These are phyloP conservation scores for Pythium rhizo-oryzae DNA, from an alignment of 352 stramenopile genomes.

Conservation along the genomic window DNA sequence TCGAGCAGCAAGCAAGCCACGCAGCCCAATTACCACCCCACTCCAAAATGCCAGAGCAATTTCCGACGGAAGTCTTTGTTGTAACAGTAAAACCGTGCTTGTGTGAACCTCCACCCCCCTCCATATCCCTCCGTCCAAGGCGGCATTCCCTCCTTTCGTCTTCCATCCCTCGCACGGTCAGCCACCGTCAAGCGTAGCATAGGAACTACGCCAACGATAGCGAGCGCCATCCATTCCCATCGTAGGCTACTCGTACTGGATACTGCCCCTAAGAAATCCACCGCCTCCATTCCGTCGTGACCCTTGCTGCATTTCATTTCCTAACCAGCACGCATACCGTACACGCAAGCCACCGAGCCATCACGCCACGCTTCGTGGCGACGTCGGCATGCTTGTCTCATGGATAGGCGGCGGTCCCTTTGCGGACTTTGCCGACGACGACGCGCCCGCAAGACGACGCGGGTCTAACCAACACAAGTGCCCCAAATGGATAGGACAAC, in stretches of 20 bases:
- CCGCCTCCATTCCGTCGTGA: no score
- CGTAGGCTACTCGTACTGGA: no score
- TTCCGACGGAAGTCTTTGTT: slow-evolving; percentile 18
- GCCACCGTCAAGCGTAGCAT: no score
- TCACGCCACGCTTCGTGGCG: background rate
- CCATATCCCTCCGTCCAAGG: background rate
- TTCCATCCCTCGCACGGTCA: background rate
- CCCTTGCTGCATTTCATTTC: no score
- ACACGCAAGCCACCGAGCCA: background rate
- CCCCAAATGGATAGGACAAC: background rate
- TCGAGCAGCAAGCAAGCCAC: background rate
- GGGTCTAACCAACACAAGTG: background rate
- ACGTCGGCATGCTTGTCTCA: background rate
- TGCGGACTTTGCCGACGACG: background rate
- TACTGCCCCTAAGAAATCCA: no score
- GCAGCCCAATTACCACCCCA: background rate
- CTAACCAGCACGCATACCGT: background rate
- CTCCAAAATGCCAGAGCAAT: slow-evolving; percentile 12
- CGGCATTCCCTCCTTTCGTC: background rate
- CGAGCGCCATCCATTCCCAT: no score
- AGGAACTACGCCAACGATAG: no score
- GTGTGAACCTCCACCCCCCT: slow-evolving; percentile 12
- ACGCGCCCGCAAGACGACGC: background rate
- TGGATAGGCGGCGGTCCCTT: background rate
- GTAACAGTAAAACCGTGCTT: slow-evolving; percentile 13